phyloP scores from a whole-genome alignment of 352 stramenopile genomes.

The Globisporangium perplexum region DNA sequence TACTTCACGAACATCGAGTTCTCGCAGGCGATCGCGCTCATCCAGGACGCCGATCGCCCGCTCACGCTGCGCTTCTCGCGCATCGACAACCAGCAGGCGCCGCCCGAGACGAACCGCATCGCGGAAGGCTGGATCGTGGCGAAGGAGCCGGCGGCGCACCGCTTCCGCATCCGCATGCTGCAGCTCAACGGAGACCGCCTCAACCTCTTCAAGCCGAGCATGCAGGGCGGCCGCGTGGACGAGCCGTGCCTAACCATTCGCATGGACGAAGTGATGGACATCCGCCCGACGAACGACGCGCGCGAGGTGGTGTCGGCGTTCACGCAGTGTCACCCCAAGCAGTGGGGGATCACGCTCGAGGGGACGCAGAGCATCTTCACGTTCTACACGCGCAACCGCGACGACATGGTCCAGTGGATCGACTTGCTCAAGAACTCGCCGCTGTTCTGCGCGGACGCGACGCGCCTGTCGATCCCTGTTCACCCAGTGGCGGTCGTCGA shows the following conservation, averaged over 20 bases:
- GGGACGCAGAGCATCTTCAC: slow-evolving; percentile 79
- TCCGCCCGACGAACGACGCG: slow-evolving; percentile 78
- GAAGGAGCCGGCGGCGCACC: slow-evolving; percentile 69
- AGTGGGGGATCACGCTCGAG: slow-evolving; percentile 82
- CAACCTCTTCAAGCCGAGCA: slow-evolving; percentile 81
- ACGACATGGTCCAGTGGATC: slow-evolving; percentile 83
- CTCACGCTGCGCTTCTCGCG: slow-evolving; percentile 82
- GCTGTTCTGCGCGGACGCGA: slow-evolving; percentile 51
- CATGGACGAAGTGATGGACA: slow-evolving; percentile 83
- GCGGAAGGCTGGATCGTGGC: slow-evolving; percentile 83
- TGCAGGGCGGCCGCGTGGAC: slow-evolving; percentile 66
- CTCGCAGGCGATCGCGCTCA: slow-evolving; percentile 66
- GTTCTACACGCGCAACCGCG: slow-evolving; percentile 72
- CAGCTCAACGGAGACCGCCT: slow-evolving; percentile 76
- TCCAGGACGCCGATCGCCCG: slow-evolving; percentile 56
- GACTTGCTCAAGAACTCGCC: slow-evolving; percentile 86
- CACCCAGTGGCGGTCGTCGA: slow-evolving; percentile 75
- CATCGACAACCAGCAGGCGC: slow-evolving; percentile 38
- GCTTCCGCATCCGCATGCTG: slow-evolving; percentile 79
- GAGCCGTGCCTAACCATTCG: slow-evolving; percentile 64
- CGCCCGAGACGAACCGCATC: slow-evolving; percentile 34
- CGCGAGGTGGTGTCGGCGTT: slow-evolving; percentile 68
- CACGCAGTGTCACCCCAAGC: slow-evolving; percentile 82
- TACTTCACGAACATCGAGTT: slow-evolving; percentile 88
- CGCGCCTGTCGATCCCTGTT: slow-evolving; percentile 70